Evolutionary conservation across 2,329 filamentous ascomycete species (phyloP).

Genomic region (Epicoccum sorghinum): DNA sequence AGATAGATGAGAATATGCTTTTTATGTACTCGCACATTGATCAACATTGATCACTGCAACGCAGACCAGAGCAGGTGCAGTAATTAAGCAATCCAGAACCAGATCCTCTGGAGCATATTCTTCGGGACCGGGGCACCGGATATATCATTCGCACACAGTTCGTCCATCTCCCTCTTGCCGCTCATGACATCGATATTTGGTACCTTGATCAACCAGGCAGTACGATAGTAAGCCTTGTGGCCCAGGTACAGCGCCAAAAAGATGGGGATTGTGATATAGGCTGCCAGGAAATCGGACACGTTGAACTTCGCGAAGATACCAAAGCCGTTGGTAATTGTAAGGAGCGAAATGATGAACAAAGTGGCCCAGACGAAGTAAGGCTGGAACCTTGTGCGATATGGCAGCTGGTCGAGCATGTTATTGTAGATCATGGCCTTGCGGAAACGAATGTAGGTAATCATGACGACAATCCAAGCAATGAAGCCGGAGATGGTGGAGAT

Average conservation of each 20-base stretch:
- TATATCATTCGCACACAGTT: slow-evolving; percentile 40
- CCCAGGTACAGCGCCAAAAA: slow-evolving; percentile 44
- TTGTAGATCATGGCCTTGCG: slow-evolving; percentile 55
- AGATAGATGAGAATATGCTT: no score
- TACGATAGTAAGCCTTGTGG: slow-evolving; percentile 42
- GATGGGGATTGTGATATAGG: slow-evolving; percentile 54
- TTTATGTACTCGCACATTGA: neutral
- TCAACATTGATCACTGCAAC: neutral
- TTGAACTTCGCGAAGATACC: slow-evolving; percentile 61
- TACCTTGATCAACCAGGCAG: slow-evolving; percentile 34
- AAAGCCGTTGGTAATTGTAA: slow-evolving; percentile 46
- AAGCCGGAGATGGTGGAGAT: slow-evolving; percentile 66
- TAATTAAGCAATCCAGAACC: slow-evolving; percentile 47
- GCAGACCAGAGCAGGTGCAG: neutral
- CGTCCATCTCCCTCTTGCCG: slow-evolving; percentile 46
- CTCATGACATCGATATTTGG: slow-evolving; percentile 42
- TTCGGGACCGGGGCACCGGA: slow-evolving; percentile 40
- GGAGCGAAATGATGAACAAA: slow-evolving; percentile 55
- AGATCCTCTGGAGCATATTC: slow-evolving; percentile 41
- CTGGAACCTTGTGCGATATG: slow-evolving; percentile 56
- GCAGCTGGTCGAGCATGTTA: slow-evolving; percentile 62
- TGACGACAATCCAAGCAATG: slow-evolving; percentile 62
- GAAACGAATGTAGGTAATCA: slow-evolving; percentile 67
- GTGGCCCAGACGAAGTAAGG: slow-evolving; percentile 64
- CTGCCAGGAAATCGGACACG: slow-evolving; percentile 58